Evolutionary conservation across 768 basidiomycete genomes (phyloP), one percentile per base, ranked within the genome.

Genomic region (Suillus hirtellus): DNA sequence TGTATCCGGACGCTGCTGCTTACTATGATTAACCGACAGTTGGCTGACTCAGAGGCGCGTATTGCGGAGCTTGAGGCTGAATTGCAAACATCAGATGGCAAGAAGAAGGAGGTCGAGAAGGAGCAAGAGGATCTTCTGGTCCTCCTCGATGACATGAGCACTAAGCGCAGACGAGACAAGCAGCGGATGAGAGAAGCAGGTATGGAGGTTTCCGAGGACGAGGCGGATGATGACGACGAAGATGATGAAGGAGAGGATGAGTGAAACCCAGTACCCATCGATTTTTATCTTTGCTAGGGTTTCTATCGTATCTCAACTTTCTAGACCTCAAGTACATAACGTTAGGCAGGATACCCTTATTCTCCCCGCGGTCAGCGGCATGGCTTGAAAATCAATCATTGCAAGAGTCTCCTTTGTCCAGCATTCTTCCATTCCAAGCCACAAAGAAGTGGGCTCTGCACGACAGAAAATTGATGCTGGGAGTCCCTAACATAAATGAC

Each of bases 81-180:
- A 60, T 73, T 93, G 9, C 73, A 76, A 49, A 77, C 76, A 1
- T 80, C 87, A 10, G 84, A 90, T 67, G 82, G 81, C 61, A 90
- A 89, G 72, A 83, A 85, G 56, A 89, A 85, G 67, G 95, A 97
- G 10, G 86, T 88, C 27, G 95, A 97, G 75, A 96, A 95, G 76
- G 96, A 99, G 74, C 96, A 98, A 69, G 96, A 98, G 72, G 96
- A 99, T 75, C 74, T 99, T 55, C 80, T 99, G 24, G 96, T 99
- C 12, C 77, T 98, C 38, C 79, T 99, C 4, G 97, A 99, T 70
- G 97, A 99, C 77, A 80, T 97, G 65, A 92, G 87, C 52, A 84
- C 79, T 66, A 99, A 99, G 77, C 82, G 96, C 60, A 85, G 84
- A 78, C 81, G 80, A 67, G 97, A 99, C 72, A 99, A 99, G 79